Conservation (phyloP, 176 grass and related monocot species). For the Cenchrus fungigraminus region DNA sequence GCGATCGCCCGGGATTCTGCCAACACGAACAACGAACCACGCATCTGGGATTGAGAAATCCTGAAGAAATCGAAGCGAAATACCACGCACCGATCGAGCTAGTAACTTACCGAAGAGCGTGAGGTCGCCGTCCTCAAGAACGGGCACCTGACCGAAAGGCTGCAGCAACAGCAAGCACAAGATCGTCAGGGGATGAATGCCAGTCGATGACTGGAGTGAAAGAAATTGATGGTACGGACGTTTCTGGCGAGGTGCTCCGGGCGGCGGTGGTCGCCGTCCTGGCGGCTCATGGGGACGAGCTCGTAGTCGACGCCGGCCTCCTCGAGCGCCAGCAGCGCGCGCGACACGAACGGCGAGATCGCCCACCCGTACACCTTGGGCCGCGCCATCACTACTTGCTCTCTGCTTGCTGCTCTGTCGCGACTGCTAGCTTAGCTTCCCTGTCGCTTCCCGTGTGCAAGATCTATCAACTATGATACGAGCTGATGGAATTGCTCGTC, state of each 20-base stretch:
- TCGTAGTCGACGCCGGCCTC: slow-evolving; percentile 60
- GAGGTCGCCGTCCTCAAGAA: slow-evolving; percentile 47
- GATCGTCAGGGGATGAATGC: not conserved
- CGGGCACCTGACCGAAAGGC: slow-evolving; percentile 45
- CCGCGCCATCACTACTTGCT: not conserved
- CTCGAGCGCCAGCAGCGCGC: slow-evolving; percentile 58
- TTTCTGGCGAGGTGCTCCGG: slow-evolving; percentile 59
- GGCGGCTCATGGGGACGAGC: slow-evolving; percentile 40
- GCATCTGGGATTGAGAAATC: not conserved
- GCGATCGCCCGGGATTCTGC: slow-evolving; percentile 22
- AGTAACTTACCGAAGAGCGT: slow-evolving; percentile 27
- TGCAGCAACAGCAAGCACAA: slow-evolving; percentile 10
- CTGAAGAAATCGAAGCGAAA: not conserved
- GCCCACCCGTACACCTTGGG: slow-evolving; percentile 55
- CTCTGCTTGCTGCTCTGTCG: not conserved
- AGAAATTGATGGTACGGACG: not conserved
- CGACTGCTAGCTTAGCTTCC: not conserved
- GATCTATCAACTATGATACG: not conserved
- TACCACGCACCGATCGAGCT: not conserved
- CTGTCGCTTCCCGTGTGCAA: not conserved
- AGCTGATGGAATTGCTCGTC: not conserved
- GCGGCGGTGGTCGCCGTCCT: slow-evolving; percentile 34
- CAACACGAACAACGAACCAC: not conserved
- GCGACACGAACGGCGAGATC: slow-evolving; percentile 52
- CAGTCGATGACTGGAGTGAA: not conserved